Percentiles rank a stretch among this genome's conserved stretches.
Evolutionary conservation across 2,329 filamentous ascomycete species (phyloP).

Genomic region (Ilyonectria destructans): DNA sequence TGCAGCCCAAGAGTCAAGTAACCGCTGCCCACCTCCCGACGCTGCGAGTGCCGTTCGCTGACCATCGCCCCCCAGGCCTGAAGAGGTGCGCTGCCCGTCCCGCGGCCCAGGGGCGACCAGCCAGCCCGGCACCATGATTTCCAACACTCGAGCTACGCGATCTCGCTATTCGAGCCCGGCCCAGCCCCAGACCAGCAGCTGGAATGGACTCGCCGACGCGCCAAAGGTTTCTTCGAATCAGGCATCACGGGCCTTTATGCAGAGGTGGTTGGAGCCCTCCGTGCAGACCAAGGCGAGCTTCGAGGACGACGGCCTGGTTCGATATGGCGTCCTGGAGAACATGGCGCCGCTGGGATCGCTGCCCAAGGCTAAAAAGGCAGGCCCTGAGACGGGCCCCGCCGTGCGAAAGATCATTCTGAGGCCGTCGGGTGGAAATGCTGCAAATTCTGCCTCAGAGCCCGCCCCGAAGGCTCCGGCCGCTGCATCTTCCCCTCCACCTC

Average conservation of each 20-base stretch:
- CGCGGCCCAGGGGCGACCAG: constrained; percentile 42
- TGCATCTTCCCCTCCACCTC: constrained; percentile 44
- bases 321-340: constrained; percentile 83
- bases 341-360: constrained; percentile 87
- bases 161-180: constrained; percentile 73
- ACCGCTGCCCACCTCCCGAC: constrained; percentile 4
- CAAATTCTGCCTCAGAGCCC: constrained; percentile 47
- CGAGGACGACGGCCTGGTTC: constrained; percentile 82
- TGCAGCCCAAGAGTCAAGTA: constrained; percentile 51
- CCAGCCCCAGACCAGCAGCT: constrained; percentile 51
- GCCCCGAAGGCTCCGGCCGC: constrained; percentile 42
- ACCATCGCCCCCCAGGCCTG: constrained; percentile 45
- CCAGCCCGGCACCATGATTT: constrained; percentile 53
- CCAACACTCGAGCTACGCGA: constrained; percentile 66
- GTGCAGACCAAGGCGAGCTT: constrained; percentile 79
- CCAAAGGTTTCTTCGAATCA: constrained; percentile 54
- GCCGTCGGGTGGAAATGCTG: constrained; percentile 53
- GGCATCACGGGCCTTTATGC: constrained; percentile 66
- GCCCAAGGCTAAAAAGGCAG: constrained; percentile 70
- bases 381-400: constrained; percentile 46
- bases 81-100: constrained; percentile 53
- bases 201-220: constrained; percentile 57
- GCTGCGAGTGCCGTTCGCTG: constrained; percentile 30
- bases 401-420: constrained; percentile 66
- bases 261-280: constrained; percentile 72